Conservation (phyloP, 768 basidiomycete species). For the Kwoniella sp. region DNA sequence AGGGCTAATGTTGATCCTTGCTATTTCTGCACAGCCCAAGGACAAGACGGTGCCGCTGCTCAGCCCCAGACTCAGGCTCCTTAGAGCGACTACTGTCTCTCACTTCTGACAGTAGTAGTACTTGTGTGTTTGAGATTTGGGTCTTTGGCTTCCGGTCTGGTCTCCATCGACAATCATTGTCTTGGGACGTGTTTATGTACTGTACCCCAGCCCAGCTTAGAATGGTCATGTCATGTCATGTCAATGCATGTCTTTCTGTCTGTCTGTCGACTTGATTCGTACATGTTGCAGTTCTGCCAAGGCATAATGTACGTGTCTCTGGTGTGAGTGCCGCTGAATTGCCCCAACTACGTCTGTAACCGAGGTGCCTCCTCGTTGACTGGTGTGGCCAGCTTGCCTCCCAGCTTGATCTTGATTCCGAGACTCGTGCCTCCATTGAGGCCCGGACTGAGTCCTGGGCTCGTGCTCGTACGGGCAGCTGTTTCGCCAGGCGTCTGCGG, state of each 20-base stretch:
- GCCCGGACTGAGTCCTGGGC: background rate
- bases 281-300: background rate
- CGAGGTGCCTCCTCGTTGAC: background rate
- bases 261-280: background rate
- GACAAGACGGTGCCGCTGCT: constrained; percentile 22
- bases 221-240: background rate
- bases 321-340: background rate
- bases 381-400: background rate
- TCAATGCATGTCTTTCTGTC: background rate
- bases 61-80: constrained; percentile 22
- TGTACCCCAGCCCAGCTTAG: background rate
- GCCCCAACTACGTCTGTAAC: background rate
- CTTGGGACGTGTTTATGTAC: background rate
- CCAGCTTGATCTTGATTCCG: constrained; percentile 1
- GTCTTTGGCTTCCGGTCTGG: background rate
- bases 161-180: no score
- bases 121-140: background rate
- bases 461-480: background rate
- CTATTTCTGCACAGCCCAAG: constrained; percentile 21
- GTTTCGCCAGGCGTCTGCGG: background rate
- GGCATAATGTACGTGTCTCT: background rate
- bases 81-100: background rate
- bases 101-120: no score
- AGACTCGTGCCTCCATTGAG: background rate
- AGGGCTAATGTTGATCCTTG: no score